phyloP scores from a whole-genome alignment of 2,329 filamentous ascomycete genomes.

The Zarea fungicola region DNA sequence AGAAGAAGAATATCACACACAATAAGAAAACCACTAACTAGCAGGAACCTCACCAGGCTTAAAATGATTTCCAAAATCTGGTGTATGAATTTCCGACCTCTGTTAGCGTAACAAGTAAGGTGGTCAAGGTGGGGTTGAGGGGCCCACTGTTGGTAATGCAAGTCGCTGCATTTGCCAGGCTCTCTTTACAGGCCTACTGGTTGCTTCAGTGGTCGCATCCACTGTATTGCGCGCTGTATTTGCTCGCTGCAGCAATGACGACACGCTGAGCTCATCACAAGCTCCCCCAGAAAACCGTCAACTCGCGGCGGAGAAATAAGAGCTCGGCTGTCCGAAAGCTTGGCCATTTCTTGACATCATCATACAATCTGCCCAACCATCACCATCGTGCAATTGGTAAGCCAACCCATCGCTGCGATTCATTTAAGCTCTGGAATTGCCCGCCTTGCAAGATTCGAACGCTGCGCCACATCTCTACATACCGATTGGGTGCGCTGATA shows the following conservation, averaged over 20 bases:
- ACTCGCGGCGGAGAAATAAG: slow-evolving; percentile 4
- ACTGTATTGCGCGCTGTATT: not conserved
- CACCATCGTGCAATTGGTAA: slow-evolving; percentile 13
- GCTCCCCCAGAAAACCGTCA: not conserved
- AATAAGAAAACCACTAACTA: no score
- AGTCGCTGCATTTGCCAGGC: slow-evolving; percentile 1
- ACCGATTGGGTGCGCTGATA: no score
- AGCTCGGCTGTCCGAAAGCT: slow-evolving; percentile 12
- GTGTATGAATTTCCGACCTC: no score
- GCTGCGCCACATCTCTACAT: no score
- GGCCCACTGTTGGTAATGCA: slow-evolving; percentile 1
- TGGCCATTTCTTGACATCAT: slow-evolving; percentile 7
- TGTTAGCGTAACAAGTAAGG: no score
- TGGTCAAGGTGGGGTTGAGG: slow-evolving; percentile 4
- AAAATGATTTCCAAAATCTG: no score
- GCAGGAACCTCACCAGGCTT: no score
- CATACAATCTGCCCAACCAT: not conserved
- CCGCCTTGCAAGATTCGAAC: not conserved
- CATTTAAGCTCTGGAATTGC: not conserved
- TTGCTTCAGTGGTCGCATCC: not conserved
- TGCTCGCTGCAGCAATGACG: slow-evolving; percentile 1
- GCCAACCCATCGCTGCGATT: not conserved
- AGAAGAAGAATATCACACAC: no score
- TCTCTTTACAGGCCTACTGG: no score
- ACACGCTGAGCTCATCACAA: slow-evolving; percentile 13